These are phyloP conservation scores for Pistacia vera DNA, from an alignment of 345 rosid species.

Conservation along the genomic window DNA sequence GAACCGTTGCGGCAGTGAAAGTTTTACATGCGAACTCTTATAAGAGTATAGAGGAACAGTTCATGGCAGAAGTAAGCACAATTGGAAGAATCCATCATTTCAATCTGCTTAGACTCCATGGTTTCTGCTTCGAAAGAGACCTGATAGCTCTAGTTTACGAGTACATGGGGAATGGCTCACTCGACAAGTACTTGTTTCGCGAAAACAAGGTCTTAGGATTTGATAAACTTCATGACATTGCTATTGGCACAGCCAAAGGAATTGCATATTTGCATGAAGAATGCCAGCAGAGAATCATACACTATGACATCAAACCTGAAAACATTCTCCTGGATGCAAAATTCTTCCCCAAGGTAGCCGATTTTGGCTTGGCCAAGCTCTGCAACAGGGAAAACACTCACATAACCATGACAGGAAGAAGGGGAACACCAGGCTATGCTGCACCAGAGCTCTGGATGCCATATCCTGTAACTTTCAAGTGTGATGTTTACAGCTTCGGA, in stretches of 20 bases:
- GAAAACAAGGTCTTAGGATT: background rate
- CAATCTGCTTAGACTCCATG: slow-evolving; percentile 39
- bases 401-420: slow-evolving; percentile 6
- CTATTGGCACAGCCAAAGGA: slow-evolving; percentile 19
- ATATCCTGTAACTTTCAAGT: slow-evolving; percentile 24
- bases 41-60: slow-evolving; percentile 37
- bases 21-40: slow-evolving; percentile 13
- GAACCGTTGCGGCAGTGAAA: slow-evolving; percentile 27
- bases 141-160: slow-evolving; percentile 37
- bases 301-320: slow-evolving; percentile 16
- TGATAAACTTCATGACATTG: slow-evolving; percentile 16
- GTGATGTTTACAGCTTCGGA: slow-evolving; percentile 33
- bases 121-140: slow-evolving; percentile 35
- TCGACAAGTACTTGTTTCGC: slow-evolving; percentile 18
- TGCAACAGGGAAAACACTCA: slow-evolving; percentile 16
- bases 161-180: slow-evolving; percentile 43
- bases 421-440: slow-evolving; percentile 22
- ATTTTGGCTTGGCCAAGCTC: slow-evolving; percentile 24
- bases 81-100: slow-evolving; percentile 38
- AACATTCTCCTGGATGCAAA: slow-evolving; percentile 10
- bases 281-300: slow-evolving; percentile 15
- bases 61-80: slow-evolving; percentile 44
- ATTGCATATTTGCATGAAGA: slow-evolving; percentile 23
- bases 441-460: slow-evolving; percentile 29
- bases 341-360: slow-evolving; percentile 15